phyloP scores from a whole-genome alignment of 1,284 basidiomycete species.

The Peniophora sp. region DNA sequence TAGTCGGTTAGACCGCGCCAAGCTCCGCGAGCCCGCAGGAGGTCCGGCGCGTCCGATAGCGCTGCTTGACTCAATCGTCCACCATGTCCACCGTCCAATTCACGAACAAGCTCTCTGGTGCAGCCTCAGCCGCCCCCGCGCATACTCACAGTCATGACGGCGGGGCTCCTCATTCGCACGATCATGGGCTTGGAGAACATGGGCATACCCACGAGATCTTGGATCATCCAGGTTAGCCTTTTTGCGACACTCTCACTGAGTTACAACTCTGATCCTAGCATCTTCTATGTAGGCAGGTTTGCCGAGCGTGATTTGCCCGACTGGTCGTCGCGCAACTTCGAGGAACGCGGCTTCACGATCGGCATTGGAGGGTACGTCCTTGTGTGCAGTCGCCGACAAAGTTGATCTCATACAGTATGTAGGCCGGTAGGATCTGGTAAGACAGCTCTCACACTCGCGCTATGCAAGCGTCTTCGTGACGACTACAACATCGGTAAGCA shows the following conservation, averaged over 20 bases:
- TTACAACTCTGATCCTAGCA: background rate
- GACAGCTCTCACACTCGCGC: constrained; percentile 87
- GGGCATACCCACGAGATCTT: background rate
- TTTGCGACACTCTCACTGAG: background rate
- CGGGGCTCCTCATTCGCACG: background rate
- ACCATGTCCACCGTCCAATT: background rate
- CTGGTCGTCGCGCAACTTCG: constrained; percentile 78
- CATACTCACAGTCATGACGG: background rate
- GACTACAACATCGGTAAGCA: constrained; percentile 82
- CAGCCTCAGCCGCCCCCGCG: background rate
- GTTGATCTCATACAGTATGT: constrained; percentile 2
- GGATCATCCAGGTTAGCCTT: background rate
- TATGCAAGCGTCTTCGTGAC: constrained; percentile 81
- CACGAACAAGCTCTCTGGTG: background rate
- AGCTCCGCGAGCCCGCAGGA: no score
- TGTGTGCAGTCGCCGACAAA: background rate
- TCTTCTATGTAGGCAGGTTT: constrained; percentile 64
- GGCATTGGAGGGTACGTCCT: constrained; percentile 86
- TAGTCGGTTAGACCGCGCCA: no score
- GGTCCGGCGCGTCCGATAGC: no score
- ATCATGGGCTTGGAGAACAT: constrained; percentile 1
- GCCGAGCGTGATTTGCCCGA: constrained; percentile 90
- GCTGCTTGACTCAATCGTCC: no score
- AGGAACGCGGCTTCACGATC: constrained; percentile 92
- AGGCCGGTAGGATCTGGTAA: constrained; percentile 97